Evolutionary conservation across 768 basidiomycete genomes (phyloP).

Genomic region (Cystobasidium ongulense): DNA sequence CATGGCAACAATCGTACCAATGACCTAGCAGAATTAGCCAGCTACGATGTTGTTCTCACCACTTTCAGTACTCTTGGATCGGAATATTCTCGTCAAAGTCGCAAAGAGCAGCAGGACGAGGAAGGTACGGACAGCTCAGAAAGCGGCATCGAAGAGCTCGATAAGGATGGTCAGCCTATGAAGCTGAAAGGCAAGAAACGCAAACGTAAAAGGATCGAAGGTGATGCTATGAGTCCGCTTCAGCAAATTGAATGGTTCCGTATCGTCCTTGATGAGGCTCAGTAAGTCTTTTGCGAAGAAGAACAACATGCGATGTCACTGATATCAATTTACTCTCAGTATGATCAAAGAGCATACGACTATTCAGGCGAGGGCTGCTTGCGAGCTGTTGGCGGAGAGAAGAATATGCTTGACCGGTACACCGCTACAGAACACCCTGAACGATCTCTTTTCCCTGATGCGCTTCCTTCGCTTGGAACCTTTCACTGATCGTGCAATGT

Average conservation of each 20-base stretch:
- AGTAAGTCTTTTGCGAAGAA: constrained; percentile 36
- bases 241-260: constrained; percentile 91
- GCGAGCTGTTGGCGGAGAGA: constrained; percentile 86
- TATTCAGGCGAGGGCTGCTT: constrained; percentile 87
- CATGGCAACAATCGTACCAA: constrained; percentile 82
- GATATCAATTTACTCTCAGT: constrained; percentile 48
- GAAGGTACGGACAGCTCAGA: constrained; percentile 49
- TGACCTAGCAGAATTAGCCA: constrained; percentile 75
- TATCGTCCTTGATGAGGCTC: constrained; percentile 43
- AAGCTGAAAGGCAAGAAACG: constrained; percentile 54
- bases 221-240: constrained; percentile 62
- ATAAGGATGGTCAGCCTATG: constrained; percentile 60
- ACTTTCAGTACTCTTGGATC: constrained; percentile 92
- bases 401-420: constrained; percentile 94
- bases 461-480: constrained; percentile 88
- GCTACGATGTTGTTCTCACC: constrained; percentile 95
- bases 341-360: constrained; percentile 95
- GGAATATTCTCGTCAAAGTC: constrained; percentile 82
- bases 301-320: not conserved
- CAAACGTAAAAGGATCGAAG: constrained; percentile 65
- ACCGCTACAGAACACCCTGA: constrained; percentile 96
- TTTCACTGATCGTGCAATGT: constrained; percentile 82
- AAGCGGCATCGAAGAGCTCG: constrained; percentile 61
- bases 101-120: constrained; percentile 57
- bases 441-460: constrained; percentile 93